phyloP scores from a whole-genome alignment of 1,284 basidiomycete genomes.

The Irpex lacteus region DNA sequence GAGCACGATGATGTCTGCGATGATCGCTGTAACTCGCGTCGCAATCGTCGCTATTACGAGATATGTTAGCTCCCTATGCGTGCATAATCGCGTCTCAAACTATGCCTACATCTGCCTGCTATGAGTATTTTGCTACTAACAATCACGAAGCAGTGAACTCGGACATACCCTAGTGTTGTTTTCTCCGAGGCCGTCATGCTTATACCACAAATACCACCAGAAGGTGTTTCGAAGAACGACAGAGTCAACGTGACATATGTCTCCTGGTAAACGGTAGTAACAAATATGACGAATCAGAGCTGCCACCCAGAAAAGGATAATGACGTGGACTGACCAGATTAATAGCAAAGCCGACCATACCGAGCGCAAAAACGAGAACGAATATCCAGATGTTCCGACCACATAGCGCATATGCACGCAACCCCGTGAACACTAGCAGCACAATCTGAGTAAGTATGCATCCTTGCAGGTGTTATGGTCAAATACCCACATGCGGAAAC shows the following conservation, averaged over 20 bases:
- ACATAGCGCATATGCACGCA: neutral
- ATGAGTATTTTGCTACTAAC: neutral
- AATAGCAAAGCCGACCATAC: neutral
- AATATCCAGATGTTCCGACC: neutral
- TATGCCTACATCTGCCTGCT: neutral
- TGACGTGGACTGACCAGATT: neutral
- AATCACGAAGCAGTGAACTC: too few relatives aligned
- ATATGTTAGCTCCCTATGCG: neutral
- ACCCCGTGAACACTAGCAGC: neutral
- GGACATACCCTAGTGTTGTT: too few relatives aligned
- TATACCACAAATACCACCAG: too few relatives aligned
- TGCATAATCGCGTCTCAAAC: neutral
- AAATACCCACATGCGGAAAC: neutral
- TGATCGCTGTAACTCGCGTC: neutral
- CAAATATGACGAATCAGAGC: neutral
- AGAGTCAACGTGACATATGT: neutral
- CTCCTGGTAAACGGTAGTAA: neutral
- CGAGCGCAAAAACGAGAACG: neutral
- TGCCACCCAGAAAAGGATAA: neutral
- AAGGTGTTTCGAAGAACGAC: too few relatives aligned
- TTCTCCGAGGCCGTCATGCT: too few relatives aligned
- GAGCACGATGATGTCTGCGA: neutral
- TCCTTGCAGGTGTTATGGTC: neutral
- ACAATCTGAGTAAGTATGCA: neutral
- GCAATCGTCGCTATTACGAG: neutral